These are phyloP conservation scores for Mycena sp. DNA, from an alignment of 1,284 basidiomycete species.

Conservation along the genomic window DNA sequence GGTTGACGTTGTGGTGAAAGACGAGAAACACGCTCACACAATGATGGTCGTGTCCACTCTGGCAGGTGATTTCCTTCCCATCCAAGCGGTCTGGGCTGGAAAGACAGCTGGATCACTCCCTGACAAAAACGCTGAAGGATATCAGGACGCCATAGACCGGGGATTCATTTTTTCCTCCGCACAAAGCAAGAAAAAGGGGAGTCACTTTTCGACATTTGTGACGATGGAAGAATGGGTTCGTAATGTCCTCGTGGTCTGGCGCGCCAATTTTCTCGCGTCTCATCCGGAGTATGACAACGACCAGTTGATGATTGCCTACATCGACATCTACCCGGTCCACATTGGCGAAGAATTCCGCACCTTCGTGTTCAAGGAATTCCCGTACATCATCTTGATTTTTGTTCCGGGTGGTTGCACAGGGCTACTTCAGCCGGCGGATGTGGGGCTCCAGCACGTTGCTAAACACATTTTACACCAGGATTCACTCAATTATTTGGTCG, in stretches of 20 bases:
- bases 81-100: no score
- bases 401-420: slow-evolving; percentile 6
- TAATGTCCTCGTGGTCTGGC: slow-evolving; percentile 10
- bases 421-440: slow-evolving; percentile 2
- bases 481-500: neutral
- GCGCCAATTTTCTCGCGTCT: neutral
- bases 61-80: neutral
- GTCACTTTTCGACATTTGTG: neutral
- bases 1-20: slow-evolving; percentile 38
- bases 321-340: slow-evolving; percentile 6
- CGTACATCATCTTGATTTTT: slow-evolving; percentile 11
- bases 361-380: neutral
- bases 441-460: no score
- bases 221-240: no score
- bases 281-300: neutral
- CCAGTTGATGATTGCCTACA: neutral
- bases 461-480: slow-evolving; percentile 17
- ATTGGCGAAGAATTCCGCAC: slow-evolving; percentile 1
- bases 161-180: slow-evolving; percentile 36
- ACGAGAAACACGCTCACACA: slow-evolving; percentile 44
- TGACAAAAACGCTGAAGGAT: slow-evolving; percentile 15
- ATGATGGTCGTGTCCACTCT: slow-evolving; percentile 21
- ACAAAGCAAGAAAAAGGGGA: slow-evolving; percentile 26
- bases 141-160: slow-evolving; percentile 21
- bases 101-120: no score